Base-by-base conservation (phyloP, 2,329 filamentous ascomycete species). In the Corniculantispora saksenae region DNA sequence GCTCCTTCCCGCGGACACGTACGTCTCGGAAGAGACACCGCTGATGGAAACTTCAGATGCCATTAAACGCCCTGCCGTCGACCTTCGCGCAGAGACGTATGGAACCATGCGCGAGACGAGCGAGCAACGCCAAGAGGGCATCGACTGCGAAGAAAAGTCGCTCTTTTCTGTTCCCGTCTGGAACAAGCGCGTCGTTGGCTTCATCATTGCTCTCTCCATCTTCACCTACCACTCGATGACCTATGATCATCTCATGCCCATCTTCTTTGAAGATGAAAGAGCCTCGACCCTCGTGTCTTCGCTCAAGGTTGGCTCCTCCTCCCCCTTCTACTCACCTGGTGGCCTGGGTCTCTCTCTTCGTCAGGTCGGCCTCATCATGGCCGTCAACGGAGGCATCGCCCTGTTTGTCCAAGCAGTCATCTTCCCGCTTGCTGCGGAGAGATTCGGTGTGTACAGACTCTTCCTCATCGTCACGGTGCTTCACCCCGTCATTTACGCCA, bases 221-320 rank as follows among this genome's bases (percentile, higher is more conserved):
- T 97, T 97, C 79, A 95, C 93, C 5, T 97, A 97, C 75, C 94
- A 97, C 78, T 93, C 91, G 45, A 97, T 97, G 93, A 93, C 91
- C 0, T 97, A 92, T 77, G 94, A 97, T 73, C 92, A 97, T 74
- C 84, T 97, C 1, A 83, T 97, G 62, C 94, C 94, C 9, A 97
- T 97, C 66, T 97, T 97, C 78, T 87, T 97, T 60, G 93, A 97
- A 75, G 93, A 97, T 71, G 84, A 88, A 48, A 84, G 86, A 35
- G 79, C 78, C 67, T 74, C 57, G 23, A 43, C 77, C 29, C 73
- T 80, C 54, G 76, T 80, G 50, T 74, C 80, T 7, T 68, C 78
- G 27, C 67, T 76, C 50, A 70, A 69, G n/a, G 48, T 69, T 55
- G 66, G 69, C 59, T 65, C 71, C n/a, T 72, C 73, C 50, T 83